Evolutionary conservation across 345 rosid genomes (phyloP), one percentile per base, ranked within the genome.

Genomic region (Nephelium lappaceum): DNA sequence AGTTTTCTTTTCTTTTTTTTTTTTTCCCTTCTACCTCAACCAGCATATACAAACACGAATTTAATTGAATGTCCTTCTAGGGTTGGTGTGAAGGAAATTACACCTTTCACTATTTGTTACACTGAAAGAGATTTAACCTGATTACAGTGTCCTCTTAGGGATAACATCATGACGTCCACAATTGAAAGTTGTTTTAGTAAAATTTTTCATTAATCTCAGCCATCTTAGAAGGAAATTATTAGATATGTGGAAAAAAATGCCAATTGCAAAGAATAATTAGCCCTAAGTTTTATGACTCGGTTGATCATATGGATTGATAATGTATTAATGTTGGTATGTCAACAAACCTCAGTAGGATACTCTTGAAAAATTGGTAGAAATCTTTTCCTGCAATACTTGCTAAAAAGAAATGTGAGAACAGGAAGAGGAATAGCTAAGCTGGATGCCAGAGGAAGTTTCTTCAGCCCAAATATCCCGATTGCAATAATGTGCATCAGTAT

Each of bases 401-500:
- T 89, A 89, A 93, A 95, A 77, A 92, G 83, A 75, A 92, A 80
- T 2, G 97, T 92, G 81, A 95, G 90, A 82, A 91, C 62, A 11
- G 98, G 98, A 70, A 95, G 94, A 73, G 99, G 98, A 75, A 89
- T 72, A 11, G 83, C 86, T 78, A 95, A 88, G 84, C 83, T 86
- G 76, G 96, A 87, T 72, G 97, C 98, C 70, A 89, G 41, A 39
- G 95, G 95, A 81, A 93, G 89, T 70, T 87, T 80, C 88, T 93
- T 95, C 47, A 95, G 88, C 67, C 94, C 95, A 77, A 93, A 95
- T 83, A 92, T 83, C 67, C 98, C 98, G 66, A 95, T 85, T 66
- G 98, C 96, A 69, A 92, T 91, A 0, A 95, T 73, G 66, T 93
- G 99, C 97, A 95, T 95, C 85, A 95, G 84, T 69, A 93, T 73